Evolutionary conservation across 1,284 basidiomycete genomes (phyloP), one percentile per base, ranked within the genome.

Genomic region (Tilletiaria anomala): DNA sequence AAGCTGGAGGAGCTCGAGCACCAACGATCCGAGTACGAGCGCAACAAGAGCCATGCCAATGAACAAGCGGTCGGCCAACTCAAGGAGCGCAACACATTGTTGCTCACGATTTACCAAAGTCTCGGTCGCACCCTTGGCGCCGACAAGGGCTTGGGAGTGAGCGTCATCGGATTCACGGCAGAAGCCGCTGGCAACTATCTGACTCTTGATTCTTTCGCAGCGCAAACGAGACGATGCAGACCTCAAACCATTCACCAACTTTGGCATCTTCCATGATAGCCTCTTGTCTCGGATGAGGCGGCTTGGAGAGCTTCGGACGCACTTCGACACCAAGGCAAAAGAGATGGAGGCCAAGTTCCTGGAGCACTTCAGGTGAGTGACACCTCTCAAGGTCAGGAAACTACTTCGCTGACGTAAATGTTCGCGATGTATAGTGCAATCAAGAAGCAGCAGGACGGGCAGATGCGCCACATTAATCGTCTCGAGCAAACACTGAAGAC

Each of bases 91-190:
- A 91, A 89, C 66, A 88, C 85, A 17, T 73, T 96, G 19, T 70
- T 96, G 36, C 72, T 93, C 48, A 86, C 83, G 12, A 84, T 94
- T 22, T 93, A 88, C 69, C 85, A 91, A 68, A 88, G 89, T 61
- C 78, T 94, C 73, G 88, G 93, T 61, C 85, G 83, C 71, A 85
- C 94, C 53, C 72, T 93, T 6, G 87, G 84, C 2, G 79, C 83
- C 11, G 84, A 88, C 19, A 37, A 37, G 11, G 22, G 22, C 12
- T 18, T 24, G 23, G 23, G 15, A 16, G 36, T 37, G 22, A 23
- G 36, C 29, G 11, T n/a, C 6, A 14, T 12, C 26, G 35, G 15
- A 20, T n/a, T n/a, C n/a, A n/a, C n/a, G n/a, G n/a, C n/a, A n/a
- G n/a, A n/a, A n/a, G n/a, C n/a, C n/a, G n/a, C n/a, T n/a, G n/a